phyloP scores from a whole-genome alignment of 805 yeast species.

The Metschnikowia bowlesiae region DNA sequence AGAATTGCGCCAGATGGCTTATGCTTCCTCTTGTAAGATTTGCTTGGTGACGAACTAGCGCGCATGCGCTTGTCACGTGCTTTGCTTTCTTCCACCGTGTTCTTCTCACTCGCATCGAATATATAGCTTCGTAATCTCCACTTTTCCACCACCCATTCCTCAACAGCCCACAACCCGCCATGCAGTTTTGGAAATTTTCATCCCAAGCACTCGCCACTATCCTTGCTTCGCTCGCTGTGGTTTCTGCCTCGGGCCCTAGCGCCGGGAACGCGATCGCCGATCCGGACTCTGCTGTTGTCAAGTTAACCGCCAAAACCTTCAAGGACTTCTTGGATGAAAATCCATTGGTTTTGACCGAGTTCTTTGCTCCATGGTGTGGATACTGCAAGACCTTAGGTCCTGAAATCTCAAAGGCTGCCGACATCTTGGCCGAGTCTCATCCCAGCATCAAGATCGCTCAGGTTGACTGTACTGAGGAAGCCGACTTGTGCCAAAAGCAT shows the following conservation, averaged over 20 bases:
- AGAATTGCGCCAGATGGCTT: not conserved
- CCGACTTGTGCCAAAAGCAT: constrained; percentile 61
- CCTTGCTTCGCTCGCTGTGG: constrained; percentile 31
- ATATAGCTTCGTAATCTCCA: constrained; percentile 4
- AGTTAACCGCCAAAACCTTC: constrained; percentile 64
- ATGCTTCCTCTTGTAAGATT: too few relatives aligned
- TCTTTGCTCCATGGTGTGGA: constrained; percentile 98
- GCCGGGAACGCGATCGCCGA: constrained; percentile 68
- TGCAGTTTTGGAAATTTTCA: constrained; percentile 42
- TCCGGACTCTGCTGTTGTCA: constrained; percentile 82
- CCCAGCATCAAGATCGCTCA: constrained; percentile 73
- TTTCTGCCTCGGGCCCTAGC: constrained; percentile 35
- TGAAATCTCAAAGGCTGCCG: constrained; percentile 70
- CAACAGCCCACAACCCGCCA: constrained; percentile 7
- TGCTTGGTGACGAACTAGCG: not conserved
- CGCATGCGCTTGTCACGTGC: not conserved
- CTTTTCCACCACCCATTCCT: not conserved
- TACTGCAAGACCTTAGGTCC: constrained; percentile 90
- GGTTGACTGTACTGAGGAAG: constrained; percentile 78
- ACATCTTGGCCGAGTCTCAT: constrained; percentile 44
- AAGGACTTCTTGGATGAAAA: constrained; percentile 61
- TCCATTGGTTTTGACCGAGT: constrained; percentile 79
- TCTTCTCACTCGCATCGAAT: constrained; percentile 5
- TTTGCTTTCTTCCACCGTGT: constrained; percentile 12
- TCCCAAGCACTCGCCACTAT: constrained; percentile 33